Evolutionary conservation across 495 filamentous ascomycete species (phyloP), one percentile per base, ranked within the genome.

Genomic region (Chaetomium cochliodes): DNA sequence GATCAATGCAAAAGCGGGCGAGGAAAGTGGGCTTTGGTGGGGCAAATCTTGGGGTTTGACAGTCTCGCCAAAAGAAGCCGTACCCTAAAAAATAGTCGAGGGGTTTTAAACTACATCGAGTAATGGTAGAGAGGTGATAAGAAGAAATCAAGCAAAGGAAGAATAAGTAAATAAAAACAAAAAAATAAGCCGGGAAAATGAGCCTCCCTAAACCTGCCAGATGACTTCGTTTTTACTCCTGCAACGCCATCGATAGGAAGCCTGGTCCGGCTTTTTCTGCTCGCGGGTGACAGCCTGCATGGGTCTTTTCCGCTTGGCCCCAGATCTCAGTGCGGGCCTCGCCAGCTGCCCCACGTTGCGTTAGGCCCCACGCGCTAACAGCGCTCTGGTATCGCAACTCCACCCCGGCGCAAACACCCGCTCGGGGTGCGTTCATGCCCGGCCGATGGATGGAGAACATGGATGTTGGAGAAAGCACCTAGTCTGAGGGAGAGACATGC

Each of bases 361-460:
- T 44, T 18, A 62, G n/a, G 58, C 59, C 54, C 52, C 66, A 56
- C 58, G 55, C 65, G 61, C 64, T 72, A 72, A 70, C 68, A 70
- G 42, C 42, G 39, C 30, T 20, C 53, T 33, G 20, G 70, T 70
- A 69, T 62, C 58, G 28, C 63, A 61, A 62, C 41, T 28, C 39
- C 11, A 47, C n/a, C n/a, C 13, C 41, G 41, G 41, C 2, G 5
- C 41, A 44, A 44, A 44, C 16, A 18, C 6, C 41, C 41, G 33
- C 8, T 37, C 33, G 9, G 9, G 33, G 33, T 44, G 41, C 41
- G 3, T 44, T 44, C 41, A 44, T 44, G 15, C 33, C 33, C 33
- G 33, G 33, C 8, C 33, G n/a, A 12, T 37, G 33, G 33, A 37
- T 37, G 33, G 39, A 41, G 13, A 15, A 41, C 8, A 41, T 41